Base-by-base conservation (phyloP, 2,329 filamentous ascomycete species). In the Fusarium annulatum region DNA sequence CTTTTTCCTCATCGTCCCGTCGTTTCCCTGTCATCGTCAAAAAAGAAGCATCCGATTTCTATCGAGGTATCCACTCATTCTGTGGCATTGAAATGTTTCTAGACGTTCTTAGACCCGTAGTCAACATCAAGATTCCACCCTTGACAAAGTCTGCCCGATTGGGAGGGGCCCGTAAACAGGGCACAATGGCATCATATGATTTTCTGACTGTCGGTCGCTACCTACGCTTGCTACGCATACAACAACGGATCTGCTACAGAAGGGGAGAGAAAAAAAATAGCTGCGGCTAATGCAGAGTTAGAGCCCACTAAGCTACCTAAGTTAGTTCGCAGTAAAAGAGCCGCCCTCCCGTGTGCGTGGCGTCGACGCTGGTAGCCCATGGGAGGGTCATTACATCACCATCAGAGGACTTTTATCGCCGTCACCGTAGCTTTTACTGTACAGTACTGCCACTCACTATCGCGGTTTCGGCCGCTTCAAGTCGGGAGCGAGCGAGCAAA, bases 141-240 rank as follows among this genome's bases (percentile, higher is more conserved):
- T 41, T 30, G 55, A 48, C 41, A 36, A 64, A 73, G 71, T 73
- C 71, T 73, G 71, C 67, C 71, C 71, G 71, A 73, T 73, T 73
- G 59, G 55, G 71, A 70, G 67, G 67, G 71, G 36, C 55, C 71
- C 62, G 71, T 74, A 55, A 57, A 60, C 66, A 76, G 55, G 67
- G 66, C 52, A 72, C 59, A 71, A 71, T 75, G 75, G 62, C 62
- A 77, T 77, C 71, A 77, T 77, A 77, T 77, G 75, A 77, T 77
- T 75, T 55, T 70, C 30, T 53, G 42, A 42, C 52, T 49, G 39
- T 67, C 48, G 46, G 61, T 61, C 38, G 55, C 41, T 49, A 23
- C 57, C 51, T 52, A 48, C 61, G 49, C n/a, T 26, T 28, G 26
- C 7, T 26, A 23, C 28, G 28, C 45, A n/a, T 30, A 38, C 43